These are phyloP conservation scores for Mortierella sp. DNA, from an alignment of 371 early-diverging fungal genomes.

Conservation along the genomic window DNA sequence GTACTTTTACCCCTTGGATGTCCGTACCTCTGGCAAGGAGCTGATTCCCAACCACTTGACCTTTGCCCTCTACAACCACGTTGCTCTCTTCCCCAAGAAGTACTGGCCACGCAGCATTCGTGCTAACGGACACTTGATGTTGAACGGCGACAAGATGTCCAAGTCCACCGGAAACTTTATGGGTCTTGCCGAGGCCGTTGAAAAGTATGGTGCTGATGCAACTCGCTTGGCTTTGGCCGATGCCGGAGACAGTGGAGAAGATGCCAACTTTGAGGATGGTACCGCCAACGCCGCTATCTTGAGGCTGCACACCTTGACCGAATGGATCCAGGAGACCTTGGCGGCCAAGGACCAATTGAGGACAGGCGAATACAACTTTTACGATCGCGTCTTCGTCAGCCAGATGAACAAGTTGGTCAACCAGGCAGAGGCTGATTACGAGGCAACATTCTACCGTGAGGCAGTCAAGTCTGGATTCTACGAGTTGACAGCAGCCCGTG, in stretches of 20 bases:
- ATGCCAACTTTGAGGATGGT: conserved; percentile 98
- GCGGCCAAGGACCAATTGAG: conserved; percentile 42
- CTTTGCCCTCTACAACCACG: conserved; percentile 99
- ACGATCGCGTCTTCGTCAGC: conserved; percentile 88
- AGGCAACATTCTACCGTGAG: conserved; percentile 90
- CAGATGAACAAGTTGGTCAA: conserved; percentile 85
- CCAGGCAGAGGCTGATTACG: conserved; percentile 82
- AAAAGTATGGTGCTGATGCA: conserved; percentile 97
- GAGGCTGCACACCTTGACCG: conserved; percentile 91
- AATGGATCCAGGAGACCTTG: conserved; percentile 85
- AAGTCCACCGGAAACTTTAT: conserved; percentile 99
- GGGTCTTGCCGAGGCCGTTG: conserved; percentile 88
- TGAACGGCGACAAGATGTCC: conserved; percentile 99
- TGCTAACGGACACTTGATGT: conserved; percentile 97
- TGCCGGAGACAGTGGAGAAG: conserved; percentile 97
- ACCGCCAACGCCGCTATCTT: conserved; percentile 98
- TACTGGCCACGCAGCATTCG: conserved; percentile 96
- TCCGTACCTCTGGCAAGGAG: conserved; percentile 99
- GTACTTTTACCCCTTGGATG: conserved; percentile 99
- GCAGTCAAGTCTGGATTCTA: conserved; percentile 96
- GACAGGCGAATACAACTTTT: conserved; percentile 68
- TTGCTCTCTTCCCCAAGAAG: conserved; percentile 94
- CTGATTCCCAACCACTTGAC: conserved; percentile 99
- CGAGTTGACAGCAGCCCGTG: conserved; percentile 91
- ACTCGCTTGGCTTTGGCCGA: conserved; percentile 96